Base-by-base conservation (phyloP, 1,284 basidiomycete genomes). In the Rhodotorula sp. region DNA sequence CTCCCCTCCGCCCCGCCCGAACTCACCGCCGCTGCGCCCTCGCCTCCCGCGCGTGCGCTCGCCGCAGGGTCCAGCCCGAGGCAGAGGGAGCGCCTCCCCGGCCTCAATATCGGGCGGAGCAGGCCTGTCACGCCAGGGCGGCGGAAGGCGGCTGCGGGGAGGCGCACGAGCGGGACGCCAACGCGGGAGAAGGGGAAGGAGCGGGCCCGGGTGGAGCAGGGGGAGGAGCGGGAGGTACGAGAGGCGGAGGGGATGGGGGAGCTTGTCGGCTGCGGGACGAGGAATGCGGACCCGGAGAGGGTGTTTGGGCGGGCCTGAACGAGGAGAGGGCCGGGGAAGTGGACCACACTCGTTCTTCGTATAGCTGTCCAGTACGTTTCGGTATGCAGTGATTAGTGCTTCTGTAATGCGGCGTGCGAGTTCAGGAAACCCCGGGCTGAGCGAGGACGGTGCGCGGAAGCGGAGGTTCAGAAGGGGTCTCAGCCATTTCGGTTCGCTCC, bases 111-210 rank as follows among this genome's bases (percentile, higher is more conserved):
- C 15, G 56, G 56, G 1, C 39, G 34, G 29, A 36, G 41, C 32
- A 54, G 67, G 19, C 67, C 67, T 0, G n/a, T 53, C 39, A 68
- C 61, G 22, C 67, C 66, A 10, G 66, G 53, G 34, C 41, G 61
- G 36, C 61, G 53, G 17, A 36, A 25, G 51, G 32, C 37, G 0
- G 44, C 44, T 44, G 44, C 44, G 44, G 9, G 44, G 15, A 21
- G 15, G 44, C 44, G 44, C 19, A 19, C 15, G 44, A 13, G 15
- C 15, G 44, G 44, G 44, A 44, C 44, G 44, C 13, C 19, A 44
- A 12, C 15, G 19, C 10, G 44, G 44, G 44, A 44, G 44, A 44
- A 44, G 44, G 44, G 44, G 13, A 44, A 44, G 44, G 44, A 4
- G 44, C 44, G 44, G 44, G 44, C 44, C 3, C 44, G 44, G 3